Conservation (phyloP, 441 rosid species). For the Pelargonium myrrhifolium region DNA sequence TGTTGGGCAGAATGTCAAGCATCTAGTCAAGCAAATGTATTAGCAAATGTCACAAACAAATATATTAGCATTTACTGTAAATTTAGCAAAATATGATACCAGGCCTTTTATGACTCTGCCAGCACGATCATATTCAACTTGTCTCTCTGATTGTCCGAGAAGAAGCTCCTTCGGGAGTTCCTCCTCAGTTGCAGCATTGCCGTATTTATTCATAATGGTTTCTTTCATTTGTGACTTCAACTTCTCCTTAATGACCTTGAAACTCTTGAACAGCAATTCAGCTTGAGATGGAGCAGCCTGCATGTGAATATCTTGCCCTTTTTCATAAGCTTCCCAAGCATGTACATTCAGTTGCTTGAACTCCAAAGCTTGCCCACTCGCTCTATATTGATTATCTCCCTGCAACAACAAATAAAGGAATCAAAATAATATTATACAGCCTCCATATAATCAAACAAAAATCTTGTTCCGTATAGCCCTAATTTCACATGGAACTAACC, state of each 20-base stretch:
- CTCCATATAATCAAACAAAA: too few species aligned
- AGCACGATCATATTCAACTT: constrained; percentile 68
- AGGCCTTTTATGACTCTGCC: constrained; percentile 52
- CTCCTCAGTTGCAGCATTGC: constrained; percentile 72
- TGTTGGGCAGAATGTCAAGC: too few species aligned
- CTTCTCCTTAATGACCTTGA: constrained; percentile 57
- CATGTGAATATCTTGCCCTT: constrained; percentile 88
- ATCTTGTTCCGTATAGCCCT: too few species aligned
- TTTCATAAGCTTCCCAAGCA: constrained; percentile 84
- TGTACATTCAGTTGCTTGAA: constrained; percentile 74
- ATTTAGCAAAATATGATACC: constrained; percentile 34
- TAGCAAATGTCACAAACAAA: neutral
- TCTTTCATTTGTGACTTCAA: constrained; percentile 58
- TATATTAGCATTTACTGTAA: too few species aligned
- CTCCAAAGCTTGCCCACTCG: constrained; percentile 82
- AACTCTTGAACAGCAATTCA: constrained; percentile 57
- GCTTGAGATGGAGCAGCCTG: constrained; percentile 94
- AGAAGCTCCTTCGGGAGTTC: constrained; percentile 65
- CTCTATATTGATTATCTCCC: constrained; percentile 61
- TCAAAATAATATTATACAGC: too few species aligned
- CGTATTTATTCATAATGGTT: constrained; percentile 67
- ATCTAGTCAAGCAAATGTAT: too few species aligned
- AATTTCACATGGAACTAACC: too few species aligned
- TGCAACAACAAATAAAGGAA: too few species aligned
- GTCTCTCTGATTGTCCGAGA: constrained; percentile 64